phyloP scores from a whole-genome alignment of 1,284 basidiomycete species.

The Blastosporella zonata region DNA sequence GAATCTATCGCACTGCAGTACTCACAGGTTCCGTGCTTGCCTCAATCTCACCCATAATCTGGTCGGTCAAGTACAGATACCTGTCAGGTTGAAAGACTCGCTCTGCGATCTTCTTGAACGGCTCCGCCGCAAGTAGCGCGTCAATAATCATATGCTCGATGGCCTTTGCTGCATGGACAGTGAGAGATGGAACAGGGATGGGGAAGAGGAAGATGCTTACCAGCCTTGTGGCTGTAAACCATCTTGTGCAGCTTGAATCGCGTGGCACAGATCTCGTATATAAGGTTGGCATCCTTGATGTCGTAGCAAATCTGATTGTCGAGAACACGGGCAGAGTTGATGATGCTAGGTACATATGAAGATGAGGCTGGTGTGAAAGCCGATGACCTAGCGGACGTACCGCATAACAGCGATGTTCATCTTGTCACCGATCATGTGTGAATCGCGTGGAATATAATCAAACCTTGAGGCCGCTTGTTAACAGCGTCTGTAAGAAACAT shows the following conservation, averaged over 20 bases:
- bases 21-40: constrained; percentile 45
- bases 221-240: constrained; percentile 76
- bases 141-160: constrained; percentile 82
- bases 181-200: constrained; percentile 3
- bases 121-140: constrained; percentile 63
- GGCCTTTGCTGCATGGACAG: constrained; percentile 49
- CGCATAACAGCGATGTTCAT: constrained; percentile 52
- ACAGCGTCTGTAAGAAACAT: background rate
- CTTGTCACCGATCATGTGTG: constrained; percentile 64
- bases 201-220: constrained; percentile 32
- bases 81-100: constrained; percentile 54
- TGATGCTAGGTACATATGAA: constrained; percentile 42
- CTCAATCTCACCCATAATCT: constrained; percentile 60
- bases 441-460: constrained; percentile 76
- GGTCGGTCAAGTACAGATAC: constrained; percentile 65
- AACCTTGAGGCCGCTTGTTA: constrained; percentile 41
- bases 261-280: constrained; percentile 69
- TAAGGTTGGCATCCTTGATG: constrained; percentile 73
- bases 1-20: background rate
- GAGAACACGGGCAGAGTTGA: constrained; percentile 70
- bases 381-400: constrained; percentile 24
- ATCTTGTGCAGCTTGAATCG: constrained; percentile 74
- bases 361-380: background rate
- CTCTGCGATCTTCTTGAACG: constrained; percentile 54
- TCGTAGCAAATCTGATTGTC: constrained; percentile 72